Conservation (phyloP, 2,329 filamentous ascomycete species). For the Didymella pinodella region DNA sequence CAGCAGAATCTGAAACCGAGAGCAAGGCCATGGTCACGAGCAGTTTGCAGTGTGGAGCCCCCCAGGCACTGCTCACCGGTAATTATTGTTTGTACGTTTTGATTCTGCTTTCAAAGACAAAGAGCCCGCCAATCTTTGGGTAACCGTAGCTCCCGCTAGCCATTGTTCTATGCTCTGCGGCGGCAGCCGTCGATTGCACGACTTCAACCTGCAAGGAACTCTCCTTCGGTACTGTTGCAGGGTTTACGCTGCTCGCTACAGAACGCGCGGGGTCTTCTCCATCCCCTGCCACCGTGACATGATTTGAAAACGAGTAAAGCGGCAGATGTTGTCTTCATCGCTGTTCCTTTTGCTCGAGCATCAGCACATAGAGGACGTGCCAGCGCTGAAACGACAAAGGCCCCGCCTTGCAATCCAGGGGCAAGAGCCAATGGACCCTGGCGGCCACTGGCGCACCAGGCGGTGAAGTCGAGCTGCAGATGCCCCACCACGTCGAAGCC, state of each 20-base stretch:
- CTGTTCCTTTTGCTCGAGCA: slow-evolving; percentile 1
- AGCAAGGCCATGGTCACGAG: slow-evolving; percentile 1
- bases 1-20: slow-evolving; percentile 7
- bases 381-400: slow-evolving; percentile 11
- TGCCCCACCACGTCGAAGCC: slow-evolving; percentile 34
- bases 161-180: slow-evolving; percentile 8
- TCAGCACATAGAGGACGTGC: not conserved
- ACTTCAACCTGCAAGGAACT: slow-evolving; percentile 8
- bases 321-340: not conserved
- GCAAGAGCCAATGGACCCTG: slow-evolving; percentile 15
- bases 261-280: slow-evolving; percentile 6
- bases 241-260: not conserved
- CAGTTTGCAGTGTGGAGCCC: slow-evolving; percentile 2
- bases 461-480: slow-evolving; percentile 33
- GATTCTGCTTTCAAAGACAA: not conserved
- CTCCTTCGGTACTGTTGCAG: not conserved
- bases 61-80: slow-evolving; percentile 12
- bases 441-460: slow-evolving; percentile 9
- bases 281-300: not conserved
- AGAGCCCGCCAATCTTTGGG: not conserved
- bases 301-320: not conserved
- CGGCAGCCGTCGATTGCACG: not conserved
- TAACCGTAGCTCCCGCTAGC: slow-evolving; percentile 6
- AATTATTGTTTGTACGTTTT: not conserved
- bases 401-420: slow-evolving; percentile 13